Evolutionary conservation across 2,329 filamentous ascomycete species (phyloP), one percentile per base, ranked within the genome.

Genomic region (Podosphaera xanthii): DNA sequence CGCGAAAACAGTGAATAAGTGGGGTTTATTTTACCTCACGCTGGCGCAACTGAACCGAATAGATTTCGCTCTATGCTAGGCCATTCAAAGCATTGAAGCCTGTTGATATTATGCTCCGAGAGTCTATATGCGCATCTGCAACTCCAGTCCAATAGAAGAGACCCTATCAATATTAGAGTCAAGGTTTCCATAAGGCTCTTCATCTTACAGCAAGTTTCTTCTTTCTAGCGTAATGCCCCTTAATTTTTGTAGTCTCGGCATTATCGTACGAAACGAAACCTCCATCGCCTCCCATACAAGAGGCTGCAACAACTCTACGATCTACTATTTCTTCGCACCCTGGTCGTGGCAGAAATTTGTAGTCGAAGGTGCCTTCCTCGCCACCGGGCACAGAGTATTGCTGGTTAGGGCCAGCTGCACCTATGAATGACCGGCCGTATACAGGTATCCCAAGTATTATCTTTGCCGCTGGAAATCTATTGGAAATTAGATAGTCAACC

Each of bases 111-210:
- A 83, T 69, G 66, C 79, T 82, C 58, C 79, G 73, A 58, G 77
- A 75, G 61, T 73, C 75, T 58, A 79, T 75, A 63, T 72, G 74
- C 35, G 78, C 77, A 72, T 92, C 87, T 2, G 79, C 81, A 12
- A 84, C 83, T n/a, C 82, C 84, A 58, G 84, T 82, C 84, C 84
- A 90, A 70, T 90, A 92, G 69, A 89, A 91, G 7, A 92, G 71
- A 0, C 87, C 87, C 79, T 81, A 64, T 35, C 57, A 40, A 14
- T 52, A 55, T 61, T 50, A 63, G 49, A 52, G 35, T 56, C n/a
- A 38, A 46, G 14, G 46, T 33, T 57, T 40, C 38, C 30, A 10
- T 7, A 2, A 10, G 31, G 34, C n/a, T 48, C 30, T 22, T 22
- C 35, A 33, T 30, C 38, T n/a, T 30, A 81, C 78, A 35, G 82